Conservation (phyloP, 2,329 filamentous ascomycete genomes). For the Coniochaeta sp. region DNA sequence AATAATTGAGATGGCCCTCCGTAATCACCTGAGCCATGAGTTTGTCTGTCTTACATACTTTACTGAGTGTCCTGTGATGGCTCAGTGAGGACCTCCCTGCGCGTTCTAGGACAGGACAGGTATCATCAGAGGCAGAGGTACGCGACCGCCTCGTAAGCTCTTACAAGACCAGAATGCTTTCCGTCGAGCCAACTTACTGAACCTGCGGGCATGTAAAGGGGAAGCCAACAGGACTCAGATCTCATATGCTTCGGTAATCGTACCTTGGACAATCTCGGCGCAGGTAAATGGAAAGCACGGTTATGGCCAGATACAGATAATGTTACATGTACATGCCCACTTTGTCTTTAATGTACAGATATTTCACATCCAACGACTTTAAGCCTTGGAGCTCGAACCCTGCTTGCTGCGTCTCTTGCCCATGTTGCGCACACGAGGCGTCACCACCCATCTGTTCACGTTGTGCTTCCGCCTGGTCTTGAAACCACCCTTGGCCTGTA, state of each 20-base stretch:
- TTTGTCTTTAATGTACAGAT: constrained; percentile 18
- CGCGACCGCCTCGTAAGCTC: too few species aligned
- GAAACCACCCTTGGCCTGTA: constrained; percentile 71
- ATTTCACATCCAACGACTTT: neutral
- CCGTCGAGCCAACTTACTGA: too few species aligned
- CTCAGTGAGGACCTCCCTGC: too few species aligned
- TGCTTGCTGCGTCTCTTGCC: constrained; percentile 74
- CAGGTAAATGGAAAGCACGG: neutral
- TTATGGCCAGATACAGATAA: neutral
- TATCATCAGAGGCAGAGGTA: too few species aligned
- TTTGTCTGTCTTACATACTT: too few species aligned
- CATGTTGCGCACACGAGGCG: constrained; percentile 77
- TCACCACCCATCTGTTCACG: constrained; percentile 84
- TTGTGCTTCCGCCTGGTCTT: constrained; percentile 89
- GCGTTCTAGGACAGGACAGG: too few species aligned
- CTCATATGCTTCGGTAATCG: too few species aligned
- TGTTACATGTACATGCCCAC: constrained; percentile 7
- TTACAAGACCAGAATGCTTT: too few species aligned
- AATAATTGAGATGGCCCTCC: too few species aligned
- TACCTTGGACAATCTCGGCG: neutral
- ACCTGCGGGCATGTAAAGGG: too few species aligned
- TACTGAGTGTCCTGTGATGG: too few species aligned
- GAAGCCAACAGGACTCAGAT: neutral
- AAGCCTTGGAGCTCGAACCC: constrained; percentile 13
- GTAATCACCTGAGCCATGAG: too few species aligned